Evolutionary conservation across 371 early-diverging fungal genomes (phyloP).

Genomic region (Mucor velutinosus): DNA sequence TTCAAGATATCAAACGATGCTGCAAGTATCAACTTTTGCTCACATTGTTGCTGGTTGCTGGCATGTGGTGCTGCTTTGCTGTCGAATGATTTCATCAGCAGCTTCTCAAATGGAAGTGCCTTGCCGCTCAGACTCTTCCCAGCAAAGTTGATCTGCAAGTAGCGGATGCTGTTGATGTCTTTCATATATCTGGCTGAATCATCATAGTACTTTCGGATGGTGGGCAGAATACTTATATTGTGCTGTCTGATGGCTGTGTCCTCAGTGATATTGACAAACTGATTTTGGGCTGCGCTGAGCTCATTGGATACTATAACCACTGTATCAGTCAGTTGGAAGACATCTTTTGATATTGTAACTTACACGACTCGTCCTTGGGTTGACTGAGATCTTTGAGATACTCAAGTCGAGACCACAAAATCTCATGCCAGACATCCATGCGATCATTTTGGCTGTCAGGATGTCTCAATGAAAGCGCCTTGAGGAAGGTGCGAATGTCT

Average conservation of each 20-base stretch:
- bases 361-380: not conserved
- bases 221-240: constrained; percentile 19
- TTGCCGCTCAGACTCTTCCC: not conserved
- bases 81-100: not conserved
- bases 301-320: not conserved
- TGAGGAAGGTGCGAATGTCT: constrained; percentile 19
- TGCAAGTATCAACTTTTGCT: not conserved
- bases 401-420: constrained; percentile 34
- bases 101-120: not conserved
- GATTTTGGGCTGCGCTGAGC: not conserved
- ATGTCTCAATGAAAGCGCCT: constrained; percentile 20
- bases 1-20: constrained; percentile 8
- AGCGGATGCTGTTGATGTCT: not conserved
- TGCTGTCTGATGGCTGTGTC: constrained; percentile 62
- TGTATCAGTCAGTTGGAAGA: not conserved
- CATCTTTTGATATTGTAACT: not conserved
- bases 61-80: not conserved
- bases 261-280: constrained; percentile 29
- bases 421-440: constrained; percentile 58
- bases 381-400: constrained; percentile 32
- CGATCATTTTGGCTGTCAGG: constrained; percentile 43
- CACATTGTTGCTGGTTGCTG: not conserved
- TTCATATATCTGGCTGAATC: not conserved
- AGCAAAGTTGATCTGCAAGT: not conserved
- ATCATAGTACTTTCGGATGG: not conserved